phyloP scores from a whole-genome alignment of 2,329 filamentous ascomycete genomes.

The Aschersonia sp. region DNA sequence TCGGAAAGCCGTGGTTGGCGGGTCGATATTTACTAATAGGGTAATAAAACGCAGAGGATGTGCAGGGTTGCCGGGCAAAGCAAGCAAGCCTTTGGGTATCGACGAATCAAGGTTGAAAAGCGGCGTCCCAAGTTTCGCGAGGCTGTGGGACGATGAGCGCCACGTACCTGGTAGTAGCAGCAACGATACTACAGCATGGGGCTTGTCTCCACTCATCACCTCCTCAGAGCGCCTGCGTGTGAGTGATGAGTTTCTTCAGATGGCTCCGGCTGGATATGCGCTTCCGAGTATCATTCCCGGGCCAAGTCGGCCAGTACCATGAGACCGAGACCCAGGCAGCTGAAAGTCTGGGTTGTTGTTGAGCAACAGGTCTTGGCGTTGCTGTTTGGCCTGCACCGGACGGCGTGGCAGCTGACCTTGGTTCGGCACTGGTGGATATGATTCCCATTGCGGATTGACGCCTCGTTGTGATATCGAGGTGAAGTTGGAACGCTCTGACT shows the following conservation, averaged over 20 bases:
- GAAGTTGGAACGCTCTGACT: constrained; percentile 72
- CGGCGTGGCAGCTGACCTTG: constrained; percentile 26
- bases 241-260: not conserved
- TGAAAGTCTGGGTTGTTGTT: constrained; percentile 87
- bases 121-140: too few relatives aligned
- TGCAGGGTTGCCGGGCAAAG: too few relatives aligned
- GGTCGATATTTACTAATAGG: too few relatives aligned
- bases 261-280: constrained; percentile 29
- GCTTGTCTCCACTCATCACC: too few relatives aligned
- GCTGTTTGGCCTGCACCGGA: constrained; percentile 40
- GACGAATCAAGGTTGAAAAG: too few relatives aligned
- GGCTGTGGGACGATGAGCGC: too few relatives aligned
- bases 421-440: constrained; percentile 28
- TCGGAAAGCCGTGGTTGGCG: too few relatives aligned
- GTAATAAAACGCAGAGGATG: too few relatives aligned
- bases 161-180: too few relatives aligned
- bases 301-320: constrained; percentile 11
- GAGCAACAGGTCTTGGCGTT: constrained; percentile 59
- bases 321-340: constrained; percentile 35
- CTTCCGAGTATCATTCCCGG: constrained; percentile 37
- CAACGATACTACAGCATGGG: too few relatives aligned
- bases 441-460: constrained; percentile 78
- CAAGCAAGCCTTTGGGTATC: too few relatives aligned
- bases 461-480: constrained; percentile 82
- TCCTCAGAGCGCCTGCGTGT: too few relatives aligned